Evolutionary conservation across 768 basidiomycete genomes (phyloP).

Genomic region (Lactifluus piperatus): DNA sequence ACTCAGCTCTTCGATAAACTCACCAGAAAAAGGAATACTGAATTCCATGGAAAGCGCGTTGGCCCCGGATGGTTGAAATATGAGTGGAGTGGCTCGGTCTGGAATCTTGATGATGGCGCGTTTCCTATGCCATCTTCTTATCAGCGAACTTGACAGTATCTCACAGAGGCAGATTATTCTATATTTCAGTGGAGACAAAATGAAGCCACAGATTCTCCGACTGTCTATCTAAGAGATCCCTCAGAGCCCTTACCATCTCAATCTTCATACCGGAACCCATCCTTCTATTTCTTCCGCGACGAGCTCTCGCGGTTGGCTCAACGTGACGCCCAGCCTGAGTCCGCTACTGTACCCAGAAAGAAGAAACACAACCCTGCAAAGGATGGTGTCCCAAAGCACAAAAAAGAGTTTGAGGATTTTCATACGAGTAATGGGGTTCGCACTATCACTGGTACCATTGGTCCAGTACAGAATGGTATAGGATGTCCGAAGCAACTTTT

Average conservation of each 20-base stretch:
- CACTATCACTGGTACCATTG: conserved; percentile 85
- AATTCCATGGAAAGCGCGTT: conserved; percentile 52
- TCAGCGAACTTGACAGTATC: background rate
- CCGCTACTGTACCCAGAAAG: conserved; percentile 27
- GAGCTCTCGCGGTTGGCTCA: conserved; percentile 1
- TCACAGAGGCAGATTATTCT: conserved; percentile 72
- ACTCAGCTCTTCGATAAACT: conserved; percentile 60
- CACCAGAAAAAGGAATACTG: conserved; percentile 51
- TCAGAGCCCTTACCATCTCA: conserved; percentile 46
- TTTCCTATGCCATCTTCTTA: background rate
- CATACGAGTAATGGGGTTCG: conserved; percentile 89
- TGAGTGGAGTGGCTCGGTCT: conserved; percentile 65
- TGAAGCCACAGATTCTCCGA: conserved; percentile 33
- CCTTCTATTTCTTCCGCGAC: conserved; percentile 59
- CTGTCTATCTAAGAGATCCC: conserved; percentile 58
- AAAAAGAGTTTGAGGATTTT: conserved; percentile 76
- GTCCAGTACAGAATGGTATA: conserved; percentile 80
- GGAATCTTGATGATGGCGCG: conserved; percentile 85
- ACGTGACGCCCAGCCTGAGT: conserved; percentile 23
- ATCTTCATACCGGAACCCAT: conserved; percentile 57
- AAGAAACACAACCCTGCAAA: conserved; percentile 26
- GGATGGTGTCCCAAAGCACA: conserved; percentile 51
- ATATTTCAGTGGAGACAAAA: conserved; percentile 75
- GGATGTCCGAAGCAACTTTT: conserved; percentile 4
- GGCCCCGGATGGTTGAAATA: conserved; percentile 84